A percentile compares a stretch with the other conserved stretches of the same genome.
Evolutionary conservation across 768 basidiomycete species (phyloP).

Genomic region (Tylopilus intermedius): DNA sequence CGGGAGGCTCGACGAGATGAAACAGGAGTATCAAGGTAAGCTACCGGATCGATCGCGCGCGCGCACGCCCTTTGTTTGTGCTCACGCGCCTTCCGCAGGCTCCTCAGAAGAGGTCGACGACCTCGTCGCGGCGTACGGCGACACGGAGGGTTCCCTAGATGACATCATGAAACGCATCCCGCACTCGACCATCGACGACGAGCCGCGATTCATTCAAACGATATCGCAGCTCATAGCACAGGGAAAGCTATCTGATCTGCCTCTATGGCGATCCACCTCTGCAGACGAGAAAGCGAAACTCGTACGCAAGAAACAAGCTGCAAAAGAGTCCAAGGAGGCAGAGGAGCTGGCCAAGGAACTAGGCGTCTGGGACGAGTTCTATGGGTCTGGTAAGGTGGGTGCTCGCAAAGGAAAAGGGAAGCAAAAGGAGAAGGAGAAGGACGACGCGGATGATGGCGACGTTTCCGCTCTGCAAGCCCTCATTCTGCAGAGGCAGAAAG

Average conservation of each 20-base stretch:
- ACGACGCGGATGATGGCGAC: conserved; percentile 47
- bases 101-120: conserved; percentile 83
- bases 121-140: conserved; percentile 66
- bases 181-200: conserved; percentile 80
- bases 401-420: conserved; percentile 54
- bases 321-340: conserved; percentile 81
- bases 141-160: conserved; percentile 69
- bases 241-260: conserved; percentile 50
- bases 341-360: conserved; percentile 80
- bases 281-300: conserved; percentile 79
- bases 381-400: conserved; percentile 67
- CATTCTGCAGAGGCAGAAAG: conserved; percentile 72
- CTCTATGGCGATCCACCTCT: conserved; percentile 63
- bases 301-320: conserved; percentile 65
- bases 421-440: conserved; percentile 39
- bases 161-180: conserved; percentile 83
- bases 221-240: conserved; percentile 64
- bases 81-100: conserved; percentile 41
- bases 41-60: neutral
- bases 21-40: conserved; percentile 84
- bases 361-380: conserved; percentile 94
- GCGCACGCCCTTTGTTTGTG: neutral
- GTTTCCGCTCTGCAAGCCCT: conserved; percentile 71
- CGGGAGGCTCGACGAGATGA: conserved; percentile 86
- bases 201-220: conserved; percentile 69